Conservation (phyloP, 768 basidiomycete species). For the Kondoa malvinella region DNA sequence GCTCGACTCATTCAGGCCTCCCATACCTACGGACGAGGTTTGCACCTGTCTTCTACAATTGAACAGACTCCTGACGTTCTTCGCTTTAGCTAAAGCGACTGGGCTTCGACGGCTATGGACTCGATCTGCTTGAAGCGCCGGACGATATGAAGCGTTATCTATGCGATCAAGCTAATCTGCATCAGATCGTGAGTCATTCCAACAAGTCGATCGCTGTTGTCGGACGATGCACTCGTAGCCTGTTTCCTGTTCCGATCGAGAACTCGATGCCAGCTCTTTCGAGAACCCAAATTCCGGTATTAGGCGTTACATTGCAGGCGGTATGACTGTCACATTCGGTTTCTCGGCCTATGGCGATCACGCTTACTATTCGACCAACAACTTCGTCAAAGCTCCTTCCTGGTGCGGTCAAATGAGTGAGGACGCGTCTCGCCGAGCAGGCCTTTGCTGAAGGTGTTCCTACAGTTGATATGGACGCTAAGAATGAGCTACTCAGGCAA, state of each 20-base stretch:
- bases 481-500: not conserved
- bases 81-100: conserved; percentile 43
- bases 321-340: conserved; percentile 9
- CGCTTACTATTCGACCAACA: conserved; percentile 2
- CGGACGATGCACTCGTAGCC: conserved; percentile 24
- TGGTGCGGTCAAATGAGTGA: conserved; percentile 9
- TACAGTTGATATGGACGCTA: not conserved
- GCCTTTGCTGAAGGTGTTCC: not conserved
- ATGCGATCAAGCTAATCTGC: conserved; percentile 45
- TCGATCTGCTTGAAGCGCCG: conserved; percentile 64
- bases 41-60: not conserved
- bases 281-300: conserved; percentile 6
- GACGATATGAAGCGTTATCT: conserved; percentile 58
- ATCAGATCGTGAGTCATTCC: conserved; percentile 46
- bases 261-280: conserved; percentile 27
- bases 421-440: not conserved
- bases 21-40: not conserved
- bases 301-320: conserved; percentile 18
- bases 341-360: conserved; percentile 43
- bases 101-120: conserved; percentile 65
- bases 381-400: conserved; percentile 5
- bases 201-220: conserved; percentile 29
- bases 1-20: not conserved
- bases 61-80: not conserved
- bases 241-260: conserved; percentile 47